Percentiles rank a stretch among this genome's conserved stretches.
Conservation (phyloP, 176 grass and related monocot genomes). For the Thinopyrum elongatum region DNA sequence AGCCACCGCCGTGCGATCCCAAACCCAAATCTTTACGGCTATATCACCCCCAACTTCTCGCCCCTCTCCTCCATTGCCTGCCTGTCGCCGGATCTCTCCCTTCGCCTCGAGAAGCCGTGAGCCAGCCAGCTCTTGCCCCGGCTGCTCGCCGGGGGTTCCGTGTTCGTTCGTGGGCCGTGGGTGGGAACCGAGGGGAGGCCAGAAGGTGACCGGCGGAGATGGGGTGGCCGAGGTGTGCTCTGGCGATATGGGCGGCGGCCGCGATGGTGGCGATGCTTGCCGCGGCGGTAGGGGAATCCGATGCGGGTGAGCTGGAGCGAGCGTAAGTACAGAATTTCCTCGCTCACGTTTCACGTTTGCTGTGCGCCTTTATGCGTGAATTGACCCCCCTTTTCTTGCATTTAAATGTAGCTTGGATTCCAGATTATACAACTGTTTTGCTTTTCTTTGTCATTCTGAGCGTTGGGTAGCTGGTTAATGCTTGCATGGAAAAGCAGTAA, state of each 20-base stretch:
- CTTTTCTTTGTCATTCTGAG: not conserved
- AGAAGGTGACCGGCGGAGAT: not conserved
- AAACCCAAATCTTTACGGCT: constrained; percentile 8
- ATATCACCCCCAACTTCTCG: not conserved
- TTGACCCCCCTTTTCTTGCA: too few relatives aligned
- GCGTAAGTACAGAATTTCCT: not conserved
- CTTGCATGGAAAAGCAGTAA: not conserved
- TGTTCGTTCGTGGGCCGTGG: not conserved
- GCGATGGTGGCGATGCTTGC: not conserved
- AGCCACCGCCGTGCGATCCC: not conserved
- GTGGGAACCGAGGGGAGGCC: not conserved
- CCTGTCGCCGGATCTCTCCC: not conserved
- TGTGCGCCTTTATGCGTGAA: too few relatives aligned
- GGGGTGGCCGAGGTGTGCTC: not conserved
- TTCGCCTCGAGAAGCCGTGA: not conserved
- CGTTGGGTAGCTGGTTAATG: too few relatives aligned
- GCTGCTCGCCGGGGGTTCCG: not conserved
- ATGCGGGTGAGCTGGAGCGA: not conserved
- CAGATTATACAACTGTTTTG: not conserved
- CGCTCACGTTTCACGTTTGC: too few relatives aligned
- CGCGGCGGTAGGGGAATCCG: not conserved
- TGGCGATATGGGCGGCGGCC: not conserved
- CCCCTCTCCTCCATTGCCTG: not conserved
- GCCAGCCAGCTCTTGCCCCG: too few relatives aligned
- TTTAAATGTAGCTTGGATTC: too few relatives aligned